Evolutionary conservation across 2,329 filamentous ascomycete species (phyloP).

Genomic region (Thelonectria rubi): DNA sequence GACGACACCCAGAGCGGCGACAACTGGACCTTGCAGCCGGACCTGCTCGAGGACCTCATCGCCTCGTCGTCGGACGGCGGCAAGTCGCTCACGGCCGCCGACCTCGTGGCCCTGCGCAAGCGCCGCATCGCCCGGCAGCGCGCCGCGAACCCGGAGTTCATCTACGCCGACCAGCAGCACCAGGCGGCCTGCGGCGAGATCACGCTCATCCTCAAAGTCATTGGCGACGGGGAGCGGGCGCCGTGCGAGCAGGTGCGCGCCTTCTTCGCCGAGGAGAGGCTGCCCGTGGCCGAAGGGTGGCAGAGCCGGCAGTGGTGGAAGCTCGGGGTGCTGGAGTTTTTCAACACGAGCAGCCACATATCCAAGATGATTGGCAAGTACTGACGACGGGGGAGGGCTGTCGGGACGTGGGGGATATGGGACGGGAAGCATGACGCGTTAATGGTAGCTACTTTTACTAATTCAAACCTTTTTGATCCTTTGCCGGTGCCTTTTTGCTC

Average conservation of each 20-base stretch:
- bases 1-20: slow-evolving; percentile 36
- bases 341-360: slow-evolving; percentile 4
- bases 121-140: slow-evolving; percentile 30
- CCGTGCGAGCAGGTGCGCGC: slow-evolving; percentile 30
- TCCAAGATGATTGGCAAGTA: neutral
- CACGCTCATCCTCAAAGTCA: slow-evolving; percentile 32
- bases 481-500: too few species aligned
- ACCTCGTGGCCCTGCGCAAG: slow-evolving; percentile 35
- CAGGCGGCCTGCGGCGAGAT: slow-evolving; percentile 36
- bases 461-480: neutral
- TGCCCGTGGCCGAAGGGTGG: slow-evolving; percentile 35
- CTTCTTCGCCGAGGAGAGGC: slow-evolving; percentile 36
- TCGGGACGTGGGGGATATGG: neutral
- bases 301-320: slow-evolving; percentile 32
- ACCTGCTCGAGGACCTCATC: slow-evolving; percentile 33
- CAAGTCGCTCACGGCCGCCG: slow-evolving; percentile 29
- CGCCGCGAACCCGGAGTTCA: slow-evolving; percentile 29
- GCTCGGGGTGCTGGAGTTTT: slow-evolving; percentile 32
- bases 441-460: neutral
- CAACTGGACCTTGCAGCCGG: slow-evolving; percentile 28
- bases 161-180: slow-evolving; percentile 30
- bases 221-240: slow-evolving; percentile 31
- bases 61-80: slow-evolving; percentile 33
- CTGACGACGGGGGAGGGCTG: neutral
- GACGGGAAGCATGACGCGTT: neutral